Evolutionary conservation across 169 alveolate species (phyloP), one percentile per base, ranked within the genome.

Genomic region (Plasmodium sp.): DNA sequence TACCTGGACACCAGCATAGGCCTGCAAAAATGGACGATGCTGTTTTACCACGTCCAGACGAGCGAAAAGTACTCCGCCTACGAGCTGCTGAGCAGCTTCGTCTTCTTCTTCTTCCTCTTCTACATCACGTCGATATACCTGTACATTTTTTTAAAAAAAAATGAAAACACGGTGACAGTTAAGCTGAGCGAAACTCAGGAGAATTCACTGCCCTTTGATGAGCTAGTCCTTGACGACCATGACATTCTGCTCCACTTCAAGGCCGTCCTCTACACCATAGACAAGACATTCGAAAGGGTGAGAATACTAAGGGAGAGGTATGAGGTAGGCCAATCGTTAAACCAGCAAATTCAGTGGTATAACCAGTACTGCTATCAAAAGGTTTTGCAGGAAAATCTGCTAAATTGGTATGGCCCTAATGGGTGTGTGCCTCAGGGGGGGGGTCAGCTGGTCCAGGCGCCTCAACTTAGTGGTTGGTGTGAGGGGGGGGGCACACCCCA

Each of bases 131-230:
- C 94, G 18, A 86, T 86, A 7, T 86, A 72, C 22, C 18, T 86
- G 81, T 75, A 39, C n/a, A 86, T 86, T 5, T 86, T 77, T 86
- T 48, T 86, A 86, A 86, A 86, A 56, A 79, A 86, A 79, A 56
- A 34, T 77, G 80, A 77, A 77, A 27, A 86, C 48, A 36, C 31
- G 6, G 67, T 77, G 31, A 86, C 79, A 86, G 31, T 77, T 18
- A 86, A 77, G 67, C 81, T 45, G 16, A 18, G 45, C 6, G 51
- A 75, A 31, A n/a, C 51, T 7, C 27, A 85, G 39, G 72, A 74
- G 4, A 12, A 74, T 43, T n/a, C 27, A 16, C 39, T 86, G 22
- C 88, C 81, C 72, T 56, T 86, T 39, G 86, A 86, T 77, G 39
- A 86, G 27, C 58, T 80, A 31, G 48, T 54, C 48, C 58, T 86